Percentiles rank a stretch among this genome's conserved stretches.
Conservation (phyloP, 352 stramenopile species). For the Pythium aquatile region DNA sequence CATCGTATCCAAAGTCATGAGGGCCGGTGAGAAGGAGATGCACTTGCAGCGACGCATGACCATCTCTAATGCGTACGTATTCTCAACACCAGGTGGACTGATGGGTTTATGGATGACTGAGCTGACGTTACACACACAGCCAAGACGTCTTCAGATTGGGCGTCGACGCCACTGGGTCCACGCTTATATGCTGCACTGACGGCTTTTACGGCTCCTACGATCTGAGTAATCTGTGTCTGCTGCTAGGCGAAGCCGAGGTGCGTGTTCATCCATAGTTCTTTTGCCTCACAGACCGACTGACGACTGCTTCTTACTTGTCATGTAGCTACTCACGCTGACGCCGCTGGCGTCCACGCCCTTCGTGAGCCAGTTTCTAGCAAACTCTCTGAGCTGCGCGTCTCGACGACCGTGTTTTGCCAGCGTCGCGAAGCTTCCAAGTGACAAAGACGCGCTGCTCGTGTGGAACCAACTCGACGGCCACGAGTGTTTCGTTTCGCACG, state of each 20-base stretch:
- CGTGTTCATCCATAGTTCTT: not conserved
- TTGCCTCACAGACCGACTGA: not conserved
- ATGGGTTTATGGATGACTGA: not conserved
- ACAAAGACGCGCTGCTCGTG: conserved; percentile 48
- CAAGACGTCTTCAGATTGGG: conserved; percentile 44
- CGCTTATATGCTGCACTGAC: conserved; percentile 63
- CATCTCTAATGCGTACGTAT: conserved; percentile 39
- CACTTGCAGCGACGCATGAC: conserved; percentile 64
- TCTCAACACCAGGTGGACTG: not conserved
- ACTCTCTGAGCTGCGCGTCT: conserved; percentile 42
- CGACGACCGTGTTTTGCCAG: conserved; percentile 48
- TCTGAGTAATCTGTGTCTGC: conserved; percentile 64
- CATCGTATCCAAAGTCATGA: conserved; percentile 52
- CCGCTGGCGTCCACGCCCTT: conserved; percentile 50
- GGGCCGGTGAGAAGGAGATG: conserved; percentile 61
- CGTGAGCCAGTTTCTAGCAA: conserved; percentile 29
- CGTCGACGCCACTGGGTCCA: conserved; percentile 46
- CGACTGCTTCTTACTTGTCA: not conserved
- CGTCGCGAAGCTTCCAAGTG: conserved; percentile 37
- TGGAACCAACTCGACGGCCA: conserved; percentile 61
- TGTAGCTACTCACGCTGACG: conserved; percentile 40
- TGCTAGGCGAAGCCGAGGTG: conserved; percentile 67
- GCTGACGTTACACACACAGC: conserved; percentile 22
- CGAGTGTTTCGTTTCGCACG: conserved; percentile 57
- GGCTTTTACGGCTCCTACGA: conserved; percentile 64